Base-by-base conservation (phyloP, 2,329 filamentous ascomycete species). In the Fusarium camptoceras region DNA sequence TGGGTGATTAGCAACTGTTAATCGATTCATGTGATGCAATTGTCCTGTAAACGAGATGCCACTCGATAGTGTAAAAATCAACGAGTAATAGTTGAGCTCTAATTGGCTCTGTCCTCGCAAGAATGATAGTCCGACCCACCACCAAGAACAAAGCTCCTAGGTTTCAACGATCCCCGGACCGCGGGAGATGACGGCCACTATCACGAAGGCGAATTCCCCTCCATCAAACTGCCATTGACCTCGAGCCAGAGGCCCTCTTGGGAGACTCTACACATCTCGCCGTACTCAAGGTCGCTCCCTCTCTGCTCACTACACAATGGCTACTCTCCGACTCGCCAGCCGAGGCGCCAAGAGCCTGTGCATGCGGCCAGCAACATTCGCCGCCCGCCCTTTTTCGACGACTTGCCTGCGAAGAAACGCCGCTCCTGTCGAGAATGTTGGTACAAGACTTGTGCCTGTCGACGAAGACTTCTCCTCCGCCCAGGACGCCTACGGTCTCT, bases 291-390 rank as follows among this genome's bases (percentile, higher is more conserved):
- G 72, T 70, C 69, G 71, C 73, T 70, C 61, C 62, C 62, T 72
- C 68, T 70, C 66, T 66, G 51, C 67, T 64, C 70, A 59, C 76
- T 70, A 49, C 79, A 84, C 81, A 83, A 94, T 94, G 92, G 87
- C 91, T 81, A 86, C 89, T 76, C 84, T 94, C 83, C 89, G 92
- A 82, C 86, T 94, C 79, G 91, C 90, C 81, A 87, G 89, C 86
- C 88, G 86, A 82, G 86, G 88, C 81, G 90, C 90, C 81, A 90
- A 88, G 83, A 89, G 90, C 76, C 83, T 92, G 75, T 89, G 86
- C 78, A 81, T 89, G 73, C 85, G 83, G 70, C 84, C 80, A 68
- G 74, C 81, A 53, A 70, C 77, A 72, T 72, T 78, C 70, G 75
- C 80, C 72, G 78, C 84, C 74, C 87, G 92, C 73, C 84, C 87